These are phyloP conservation scores for Ochetophila trinervis DNA, from an alignment of 306 rosid species.

Conservation along the genomic window DNA sequence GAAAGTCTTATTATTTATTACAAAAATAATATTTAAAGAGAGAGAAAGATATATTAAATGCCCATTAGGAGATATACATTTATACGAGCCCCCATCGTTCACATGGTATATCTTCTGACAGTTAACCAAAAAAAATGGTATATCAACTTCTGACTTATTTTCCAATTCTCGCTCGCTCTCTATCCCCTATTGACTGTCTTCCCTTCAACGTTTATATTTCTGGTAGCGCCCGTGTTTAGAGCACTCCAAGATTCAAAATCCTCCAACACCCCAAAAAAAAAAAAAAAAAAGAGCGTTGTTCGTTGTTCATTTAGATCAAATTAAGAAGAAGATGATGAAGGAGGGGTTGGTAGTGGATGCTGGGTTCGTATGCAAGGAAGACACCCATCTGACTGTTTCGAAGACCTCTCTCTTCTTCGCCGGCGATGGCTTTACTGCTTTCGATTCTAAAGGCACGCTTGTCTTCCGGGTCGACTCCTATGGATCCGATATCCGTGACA, in stretches of 20 bases:
- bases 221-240: neutral
- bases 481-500: constrained; percentile 56
- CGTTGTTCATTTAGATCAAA: too few species aligned
- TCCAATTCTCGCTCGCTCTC: neutral
- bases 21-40: too few species aligned
- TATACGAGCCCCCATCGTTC: neutral
- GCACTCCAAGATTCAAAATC: neutral
- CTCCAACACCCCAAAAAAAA: too few species aligned
- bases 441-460: constrained; percentile 61
- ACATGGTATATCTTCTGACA: neutral
- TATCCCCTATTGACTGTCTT: neutral
- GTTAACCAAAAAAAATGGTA: too few species aligned
- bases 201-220: neutral
- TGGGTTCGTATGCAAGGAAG: constrained; percentile 45
- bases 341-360: constrained; percentile 43
- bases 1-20: too few species aligned
- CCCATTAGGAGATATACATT: neutral
- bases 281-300: too few species aligned
- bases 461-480: constrained; percentile 89
- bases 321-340: constrained; percentile 31
- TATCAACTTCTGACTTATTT: too few species aligned
- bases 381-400: constrained; percentile 64
- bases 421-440: constrained; percentile 85
- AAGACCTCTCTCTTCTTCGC: constrained; percentile 79
- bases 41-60: too few species aligned